Percentiles rank a stretch among this genome's conserved stretches.
These are phyloP conservation scores for Rhododendron molle DNA, from an alignment of 148 eudicot species.

Conservation along the genomic window DNA sequence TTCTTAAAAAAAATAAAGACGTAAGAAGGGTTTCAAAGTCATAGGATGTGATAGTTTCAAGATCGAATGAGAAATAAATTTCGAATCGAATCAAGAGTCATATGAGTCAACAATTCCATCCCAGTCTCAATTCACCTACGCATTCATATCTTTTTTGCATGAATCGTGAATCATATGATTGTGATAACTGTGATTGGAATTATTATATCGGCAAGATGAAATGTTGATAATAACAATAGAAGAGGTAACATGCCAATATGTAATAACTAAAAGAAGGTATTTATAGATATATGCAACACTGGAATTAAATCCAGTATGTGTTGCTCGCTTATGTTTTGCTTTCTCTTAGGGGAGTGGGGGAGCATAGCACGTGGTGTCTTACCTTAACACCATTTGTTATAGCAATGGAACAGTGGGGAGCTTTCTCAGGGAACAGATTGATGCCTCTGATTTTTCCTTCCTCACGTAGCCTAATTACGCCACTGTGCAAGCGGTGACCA, in stretches of 20 bases:
- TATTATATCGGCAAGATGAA: background rate
- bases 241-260: background rate
- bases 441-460: constrained; percentile 49
- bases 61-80: background rate
- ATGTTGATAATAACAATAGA: background rate
- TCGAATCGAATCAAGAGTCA: background rate
- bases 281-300: too few species aligned
- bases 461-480: constrained; percentile 50
- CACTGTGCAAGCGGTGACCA: constrained; percentile 61
- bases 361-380: background rate
- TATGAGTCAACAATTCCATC: background rate
- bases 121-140: background rate
- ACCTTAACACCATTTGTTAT: constrained; percentile 93
- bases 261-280: background rate
- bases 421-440: constrained; percentile 58
- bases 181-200: background rate
- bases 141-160: background rate
- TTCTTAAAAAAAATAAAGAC: background rate
- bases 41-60: background rate
- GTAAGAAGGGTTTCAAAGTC: background rate
- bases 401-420: constrained; percentile 66
- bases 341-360: too few species aligned
- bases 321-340: too few species aligned
- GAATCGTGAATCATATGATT: background rate
- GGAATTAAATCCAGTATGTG: too few species aligned